Evolutionary conservation across 352 stramenopile species (phyloP).

Genomic region (Blastocystis sp.): DNA sequence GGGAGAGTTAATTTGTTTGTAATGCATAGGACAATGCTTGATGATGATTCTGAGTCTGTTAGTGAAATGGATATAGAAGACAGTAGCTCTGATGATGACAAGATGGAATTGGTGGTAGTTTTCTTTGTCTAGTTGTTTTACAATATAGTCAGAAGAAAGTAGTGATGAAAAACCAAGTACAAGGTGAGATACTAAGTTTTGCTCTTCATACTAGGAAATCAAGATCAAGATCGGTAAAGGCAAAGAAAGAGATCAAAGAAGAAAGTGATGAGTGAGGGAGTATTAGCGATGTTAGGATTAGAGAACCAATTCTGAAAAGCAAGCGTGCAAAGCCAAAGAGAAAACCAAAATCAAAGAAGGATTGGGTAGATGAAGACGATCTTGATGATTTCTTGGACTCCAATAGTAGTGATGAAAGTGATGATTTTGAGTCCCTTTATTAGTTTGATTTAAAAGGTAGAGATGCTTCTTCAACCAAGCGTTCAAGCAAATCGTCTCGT

Average conservation of each 20-base stretch:
- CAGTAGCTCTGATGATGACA: conserved; percentile 20
- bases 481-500: neutral
- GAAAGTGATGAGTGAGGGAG: conserved; percentile 5
- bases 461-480: conserved; percentile 43
- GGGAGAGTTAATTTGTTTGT: neutral
- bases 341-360: neutral
- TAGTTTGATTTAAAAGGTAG: conserved; percentile 78
- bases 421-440: conserved; percentile 79
- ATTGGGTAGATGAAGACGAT: conserved; percentile 58
- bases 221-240: conserved; percentile 41
- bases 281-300: neutral
- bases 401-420: conserved; percentile 72
- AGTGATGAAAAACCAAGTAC: conserved; percentile 25
- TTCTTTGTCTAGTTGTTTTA: neutral
- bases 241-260: neutral
- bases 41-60: conserved; percentile 38
- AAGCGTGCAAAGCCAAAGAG: neutral
- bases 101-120: neutral
- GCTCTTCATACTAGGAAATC: conserved; percentile 34
- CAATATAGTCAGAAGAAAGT: conserved; percentile 17
- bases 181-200: neutral
- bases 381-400: conserved; percentile 28
- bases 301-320: conserved; percentile 46
- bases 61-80: conserved; percentile 48
- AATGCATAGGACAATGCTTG: neutral